Evolutionary conservation across 345 rosid species (phyloP).

Genomic region (Lumnitzera littorea): DNA sequence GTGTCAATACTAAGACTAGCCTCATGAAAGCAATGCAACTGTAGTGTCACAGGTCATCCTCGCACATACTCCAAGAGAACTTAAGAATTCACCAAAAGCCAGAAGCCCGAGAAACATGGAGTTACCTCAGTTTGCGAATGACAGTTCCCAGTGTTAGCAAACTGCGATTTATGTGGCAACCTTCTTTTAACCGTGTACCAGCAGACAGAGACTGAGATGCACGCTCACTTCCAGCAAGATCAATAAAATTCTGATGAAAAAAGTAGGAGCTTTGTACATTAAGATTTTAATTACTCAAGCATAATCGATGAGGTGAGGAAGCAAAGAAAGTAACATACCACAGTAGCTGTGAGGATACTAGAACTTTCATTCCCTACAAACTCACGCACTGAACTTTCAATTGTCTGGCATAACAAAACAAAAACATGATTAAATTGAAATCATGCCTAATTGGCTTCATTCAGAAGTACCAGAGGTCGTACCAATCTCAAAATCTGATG

Average conservation of each 20-base stretch:
- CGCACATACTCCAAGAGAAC: too few species aligned
- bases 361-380: slow-evolving; percentile 50
- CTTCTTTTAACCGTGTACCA: slow-evolving; percentile 86
- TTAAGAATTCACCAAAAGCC: too few species aligned
- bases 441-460: neutral
- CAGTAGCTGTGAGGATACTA: slow-evolving; percentile 73
- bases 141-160: slow-evolving; percentile 91
- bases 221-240: slow-evolving; percentile 97
- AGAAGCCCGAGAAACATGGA: neutral
- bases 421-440: slow-evolving; percentile 5
- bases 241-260: slow-evolving; percentile 64
- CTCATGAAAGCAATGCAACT: too few species aligned
- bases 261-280: slow-evolving; percentile 3
- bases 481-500: slow-evolving; percentile 96
- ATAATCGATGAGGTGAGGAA: neutral
- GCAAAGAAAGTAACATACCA: slow-evolving; percentile 34
- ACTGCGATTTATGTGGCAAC: slow-evolving; percentile 93
- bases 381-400: slow-evolving; percentile 74
- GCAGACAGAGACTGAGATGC: slow-evolving; percentile 89
- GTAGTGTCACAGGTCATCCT: neutral
- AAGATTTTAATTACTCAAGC: neutral
- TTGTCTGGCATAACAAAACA: slow-evolving; percentile 34
- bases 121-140: slow-evolving; percentile 86
- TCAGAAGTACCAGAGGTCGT: slow-evolving; percentile 12
- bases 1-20: too few species aligned